Conservation (phyloP, 306 rosid species). For the Cucumis melo region DNA sequence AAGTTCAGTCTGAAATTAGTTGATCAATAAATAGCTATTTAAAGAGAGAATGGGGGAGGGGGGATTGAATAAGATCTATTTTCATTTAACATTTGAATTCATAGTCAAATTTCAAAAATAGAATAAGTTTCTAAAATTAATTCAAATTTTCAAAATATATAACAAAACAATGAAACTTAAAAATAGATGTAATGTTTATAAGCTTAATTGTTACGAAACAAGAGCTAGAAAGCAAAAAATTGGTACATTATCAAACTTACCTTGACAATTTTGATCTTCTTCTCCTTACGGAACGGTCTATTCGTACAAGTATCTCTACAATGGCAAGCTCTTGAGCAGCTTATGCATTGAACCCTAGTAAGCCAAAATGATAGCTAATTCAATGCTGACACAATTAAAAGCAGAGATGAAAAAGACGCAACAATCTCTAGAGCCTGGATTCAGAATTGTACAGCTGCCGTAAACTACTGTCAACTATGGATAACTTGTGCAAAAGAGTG, state of each 20-base stretch:
- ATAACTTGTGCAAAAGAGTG: neutral
- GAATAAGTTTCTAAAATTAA: too few relatives aligned
- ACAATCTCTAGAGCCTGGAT: neutral
- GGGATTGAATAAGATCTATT: too few relatives aligned
- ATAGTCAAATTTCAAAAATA: neutral
- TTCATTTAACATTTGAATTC: neutral
- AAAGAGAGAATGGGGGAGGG: neutral
- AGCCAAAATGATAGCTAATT: neutral
- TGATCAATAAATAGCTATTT: neutral
- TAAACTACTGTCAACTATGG: neutral
- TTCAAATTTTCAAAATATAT: too few relatives aligned
- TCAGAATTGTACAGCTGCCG: neutral
- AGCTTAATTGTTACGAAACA: neutral
- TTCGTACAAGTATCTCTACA: slow-evolving; percentile 73
- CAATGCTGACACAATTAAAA: neutral
- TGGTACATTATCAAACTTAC: slow-evolving; percentile 17
- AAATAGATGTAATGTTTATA: too few relatives aligned
- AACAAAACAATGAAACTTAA: too few relatives aligned
- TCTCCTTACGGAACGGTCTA: slow-evolving; percentile 89
- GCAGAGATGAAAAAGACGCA: neutral
- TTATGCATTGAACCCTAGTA: slow-evolving; percentile 85
- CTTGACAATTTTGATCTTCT: slow-evolving; percentile 67
- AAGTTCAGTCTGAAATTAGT: slow-evolving; percentile 51
- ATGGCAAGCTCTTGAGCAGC: slow-evolving; percentile 82
- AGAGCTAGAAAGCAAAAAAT: neutral